Evolutionary conservation across 306 rosid genomes (phyloP).

Genomic region (Gastrolobium bilobum): DNA sequence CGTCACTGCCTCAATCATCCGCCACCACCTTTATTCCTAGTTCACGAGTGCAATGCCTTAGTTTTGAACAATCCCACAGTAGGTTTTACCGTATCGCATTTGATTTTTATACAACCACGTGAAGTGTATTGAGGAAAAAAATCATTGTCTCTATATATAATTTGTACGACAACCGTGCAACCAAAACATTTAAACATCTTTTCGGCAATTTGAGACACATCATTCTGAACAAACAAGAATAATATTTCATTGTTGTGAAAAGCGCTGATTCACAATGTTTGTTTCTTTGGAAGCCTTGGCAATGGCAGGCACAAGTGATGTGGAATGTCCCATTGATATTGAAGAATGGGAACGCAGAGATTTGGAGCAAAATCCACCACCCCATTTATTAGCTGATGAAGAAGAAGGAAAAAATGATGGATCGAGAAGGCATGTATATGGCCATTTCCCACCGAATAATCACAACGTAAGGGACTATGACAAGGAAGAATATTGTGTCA

Average conservation of each 20-base stretch:
- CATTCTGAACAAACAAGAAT: neutral
- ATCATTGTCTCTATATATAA: neutral
- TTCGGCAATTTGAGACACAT: neutral
- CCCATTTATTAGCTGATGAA: conserved; percentile 55
- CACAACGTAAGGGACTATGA: neutral
- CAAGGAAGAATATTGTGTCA: neutral
- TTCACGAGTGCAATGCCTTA: conserved; percentile 38
- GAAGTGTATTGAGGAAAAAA: neutral
- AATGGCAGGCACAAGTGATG: conserved; percentile 50
- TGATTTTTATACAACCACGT: conserved; percentile 19
- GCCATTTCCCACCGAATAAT: neutral
- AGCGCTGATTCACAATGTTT: conserved; percentile 19
- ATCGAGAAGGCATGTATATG: neutral
- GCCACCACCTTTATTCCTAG: neutral
- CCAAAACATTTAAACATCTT: neutral
- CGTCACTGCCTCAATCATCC: conserved; percentile 35
- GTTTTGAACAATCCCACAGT: neutral
- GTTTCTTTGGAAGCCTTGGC: conserved; percentile 58
- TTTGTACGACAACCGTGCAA: neutral
- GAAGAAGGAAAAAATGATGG: conserved; percentile 15
- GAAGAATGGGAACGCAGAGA: conserved; percentile 54
- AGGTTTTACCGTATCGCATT: neutral
- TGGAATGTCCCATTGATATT: conserved; percentile 34
- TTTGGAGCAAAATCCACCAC: conserved; percentile 48
- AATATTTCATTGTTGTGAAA: neutral